phyloP scores from a whole-genome alignment of 768 basidiomycete genomes.

The Tricholoma hemisulphureum region DNA sequence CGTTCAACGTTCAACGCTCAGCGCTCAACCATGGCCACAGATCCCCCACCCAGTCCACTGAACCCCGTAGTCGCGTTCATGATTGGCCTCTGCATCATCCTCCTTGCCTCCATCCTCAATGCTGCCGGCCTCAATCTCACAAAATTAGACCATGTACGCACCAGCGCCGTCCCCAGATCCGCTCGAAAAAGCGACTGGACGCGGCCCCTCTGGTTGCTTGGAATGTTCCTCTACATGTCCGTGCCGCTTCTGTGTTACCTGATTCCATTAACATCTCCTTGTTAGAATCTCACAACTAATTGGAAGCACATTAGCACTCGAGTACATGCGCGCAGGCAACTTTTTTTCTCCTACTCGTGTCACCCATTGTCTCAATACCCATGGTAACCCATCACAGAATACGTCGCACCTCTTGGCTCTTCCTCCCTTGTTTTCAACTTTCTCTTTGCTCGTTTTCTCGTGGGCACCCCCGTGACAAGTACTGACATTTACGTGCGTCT shows the following conservation, averaged over 20 bases:
- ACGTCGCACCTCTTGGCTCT: conserved; percentile 93
- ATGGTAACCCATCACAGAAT: conserved; percentile 55
- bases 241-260: conserved; percentile 21
- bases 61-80: conserved; percentile 72
- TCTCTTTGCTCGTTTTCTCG: conserved; percentile 85
- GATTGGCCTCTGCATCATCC: conserved; percentile 82
- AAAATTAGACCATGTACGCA: conserved; percentile 88
- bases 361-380: conserved; percentile 5
- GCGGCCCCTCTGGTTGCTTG: conserved; percentile 85
- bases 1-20: no score
- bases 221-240: conserved; percentile 93
- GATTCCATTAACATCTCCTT: conserved; percentile 6
- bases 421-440: conserved; percentile 96
- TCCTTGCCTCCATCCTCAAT: conserved; percentile 81
- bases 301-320: conserved; percentile 82
- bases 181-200: conserved; percentile 74
- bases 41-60: conserved; percentile 7
- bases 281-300: conserved; percentile 78
- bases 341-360: conserved; percentile 8
- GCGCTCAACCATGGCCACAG: conserved; percentile 4
- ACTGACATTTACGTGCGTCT: conserved; percentile 75
- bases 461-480: conserved; percentile 80
- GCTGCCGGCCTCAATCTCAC: conserved; percentile 93
- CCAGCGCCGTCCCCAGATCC: conserved; percentile 72
- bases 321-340: conserved; percentile 83